These are phyloP conservation scores for Neurospora africana DNA, from an alignment of 495 filamentous ascomycete genomes.

Conservation along the genomic window DNA sequence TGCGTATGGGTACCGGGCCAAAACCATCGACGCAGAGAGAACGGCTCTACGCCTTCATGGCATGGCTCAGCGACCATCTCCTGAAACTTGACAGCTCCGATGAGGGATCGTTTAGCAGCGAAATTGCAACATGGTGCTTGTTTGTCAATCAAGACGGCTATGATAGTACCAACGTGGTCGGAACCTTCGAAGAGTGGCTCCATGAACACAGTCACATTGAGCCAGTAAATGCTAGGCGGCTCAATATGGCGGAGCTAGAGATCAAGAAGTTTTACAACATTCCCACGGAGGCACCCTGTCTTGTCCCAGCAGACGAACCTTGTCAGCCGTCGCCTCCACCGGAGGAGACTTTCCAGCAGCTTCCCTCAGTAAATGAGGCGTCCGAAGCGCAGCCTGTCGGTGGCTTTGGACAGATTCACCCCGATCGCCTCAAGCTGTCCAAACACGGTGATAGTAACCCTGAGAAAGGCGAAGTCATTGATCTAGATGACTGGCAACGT, in stretches of 20 bases:
- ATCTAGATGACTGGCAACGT: neutral
- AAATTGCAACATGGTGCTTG: slow-evolving; percentile 9
- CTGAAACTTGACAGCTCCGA: slow-evolving; percentile 15
- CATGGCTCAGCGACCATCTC: slow-evolving; percentile 27
- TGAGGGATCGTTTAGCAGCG: slow-evolving; percentile 2
- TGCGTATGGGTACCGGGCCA: slow-evolving; percentile 2
- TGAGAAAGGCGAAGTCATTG: neutral
- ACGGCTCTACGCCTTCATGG: slow-evolving; percentile 13
- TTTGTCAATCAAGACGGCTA: slow-evolving; percentile 3
- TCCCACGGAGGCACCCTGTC: neutral
- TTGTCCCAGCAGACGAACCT: neutral
- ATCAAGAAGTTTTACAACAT: slow-evolving; percentile 2
- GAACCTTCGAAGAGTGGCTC: slow-evolving; percentile 22
- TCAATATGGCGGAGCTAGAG: slow-evolving; percentile 17
- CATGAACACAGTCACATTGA: slow-evolving; percentile 5
- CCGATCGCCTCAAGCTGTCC: slow-evolving; percentile 10
- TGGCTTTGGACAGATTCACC: slow-evolving; percentile 10
- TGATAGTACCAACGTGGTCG: slow-evolving; percentile 7
- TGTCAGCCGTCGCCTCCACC: neutral
- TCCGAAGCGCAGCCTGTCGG: neutral
- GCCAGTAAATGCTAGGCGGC: slow-evolving; percentile 14
- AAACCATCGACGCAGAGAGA: neutral
- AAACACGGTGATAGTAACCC: neutral
- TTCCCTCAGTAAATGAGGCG: neutral
- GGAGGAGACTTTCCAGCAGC: neutral